These are phyloP conservation scores for Fusarium sp. DNA, from an alignment of 2,329 filamentous ascomycete species.

Conservation along the genomic window DNA sequence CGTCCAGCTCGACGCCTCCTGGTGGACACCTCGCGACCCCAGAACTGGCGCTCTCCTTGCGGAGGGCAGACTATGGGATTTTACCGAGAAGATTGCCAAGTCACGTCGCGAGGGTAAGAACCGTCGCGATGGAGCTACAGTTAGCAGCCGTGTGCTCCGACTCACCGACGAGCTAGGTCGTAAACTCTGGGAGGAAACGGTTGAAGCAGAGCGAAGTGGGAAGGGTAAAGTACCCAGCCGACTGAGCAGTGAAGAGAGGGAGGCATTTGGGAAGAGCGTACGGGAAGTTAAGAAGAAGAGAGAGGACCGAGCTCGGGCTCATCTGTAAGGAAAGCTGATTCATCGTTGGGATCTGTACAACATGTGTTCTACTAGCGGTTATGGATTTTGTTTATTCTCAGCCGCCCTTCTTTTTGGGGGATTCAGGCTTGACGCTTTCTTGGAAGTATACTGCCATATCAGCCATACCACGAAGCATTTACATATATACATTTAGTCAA, in stretches of 20 bases:
- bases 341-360: constrained; percentile 16
- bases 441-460: background rate
- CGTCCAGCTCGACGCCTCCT: constrained; percentile 77
- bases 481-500: constrained; percentile 18
- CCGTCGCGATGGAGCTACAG: constrained; percentile 89
- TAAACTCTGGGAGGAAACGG: constrained; percentile 72
- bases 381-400: constrained; percentile 1
- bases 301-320: constrained; percentile 62
- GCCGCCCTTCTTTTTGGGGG: background rate
- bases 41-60: constrained; percentile 70
- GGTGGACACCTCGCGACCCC: constrained; percentile 75
- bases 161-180: constrained; percentile 80
- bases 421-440: background rate
- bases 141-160: constrained; percentile 81
- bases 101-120: constrained; percentile 94
- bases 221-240: constrained; percentile 55
- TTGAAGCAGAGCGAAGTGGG: constrained; percentile 51
- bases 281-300: constrained; percentile 61
- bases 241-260: constrained; percentile 63
- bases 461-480: constrained; percentile 12
- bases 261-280: constrained; percentile 55
- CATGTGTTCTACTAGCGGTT: constrained; percentile 14
- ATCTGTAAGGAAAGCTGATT: constrained; percentile 52
- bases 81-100: constrained; percentile 86
- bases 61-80: constrained; percentile 86